Conservation (phyloP, 768 basidiomycete species). For the Serendipita vermifera region DNA sequence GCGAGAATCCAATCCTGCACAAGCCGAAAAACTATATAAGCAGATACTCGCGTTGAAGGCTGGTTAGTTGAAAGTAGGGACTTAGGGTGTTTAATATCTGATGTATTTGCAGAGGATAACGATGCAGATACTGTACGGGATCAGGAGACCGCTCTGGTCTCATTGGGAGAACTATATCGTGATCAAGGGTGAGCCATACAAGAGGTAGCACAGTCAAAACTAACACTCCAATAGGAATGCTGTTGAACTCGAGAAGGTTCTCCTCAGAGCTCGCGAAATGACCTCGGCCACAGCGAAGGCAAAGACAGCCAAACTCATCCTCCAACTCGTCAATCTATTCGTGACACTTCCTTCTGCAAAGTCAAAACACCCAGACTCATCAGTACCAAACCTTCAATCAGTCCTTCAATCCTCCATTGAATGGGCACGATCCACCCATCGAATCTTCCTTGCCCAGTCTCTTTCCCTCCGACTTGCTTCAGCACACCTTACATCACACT, state of each 20-base stretch:
- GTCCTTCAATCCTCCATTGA: neutral
- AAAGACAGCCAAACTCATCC: conserved; percentile 92
- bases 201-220: neutral
- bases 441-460: conserved; percentile 5
- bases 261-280: conserved; percentile 70
- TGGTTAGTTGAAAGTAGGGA: no score
- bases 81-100: no score
- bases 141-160: conserved; percentile 75
- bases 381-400: conserved; percentile 26
- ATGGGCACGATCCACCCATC: conserved; percentile 1
- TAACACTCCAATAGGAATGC: conserved; percentile 47
- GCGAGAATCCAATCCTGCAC: conserved; percentile 36
- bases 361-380: neutral
- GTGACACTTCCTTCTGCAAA: conserved; percentile 32
- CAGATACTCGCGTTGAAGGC: conserved; percentile 41
- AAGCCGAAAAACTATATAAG: conserved; percentile 64
- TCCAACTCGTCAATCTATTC: conserved; percentile 78
- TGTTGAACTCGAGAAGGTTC: conserved; percentile 70
- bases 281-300: conserved; percentile 83
- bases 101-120: conserved; percentile 23
- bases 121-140: conserved; percentile 44
- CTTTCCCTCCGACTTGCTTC: conserved; percentile 10
- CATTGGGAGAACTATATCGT: conserved; percentile 75
- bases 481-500: conserved; percentile 45
- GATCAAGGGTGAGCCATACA: conserved; percentile 55